A percentile compares a stretch with the other conserved stretches of the same genome.
Conservation (phyloP, 2,329 filamentous ascomycete genomes). For the Aureobasidium leucospermi region DNA sequence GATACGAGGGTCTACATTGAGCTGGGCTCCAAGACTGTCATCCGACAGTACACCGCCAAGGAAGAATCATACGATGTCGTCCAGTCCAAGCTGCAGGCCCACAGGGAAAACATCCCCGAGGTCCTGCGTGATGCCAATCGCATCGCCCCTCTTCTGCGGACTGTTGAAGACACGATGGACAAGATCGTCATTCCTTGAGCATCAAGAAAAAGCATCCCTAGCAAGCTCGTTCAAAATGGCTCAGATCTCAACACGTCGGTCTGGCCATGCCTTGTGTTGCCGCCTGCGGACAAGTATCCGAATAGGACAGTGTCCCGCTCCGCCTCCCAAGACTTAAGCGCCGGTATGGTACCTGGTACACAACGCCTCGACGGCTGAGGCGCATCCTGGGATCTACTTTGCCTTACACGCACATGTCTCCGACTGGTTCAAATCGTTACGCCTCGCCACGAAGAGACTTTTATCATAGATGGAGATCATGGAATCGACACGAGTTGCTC, state of each 20-base stretch:
- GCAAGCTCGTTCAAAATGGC: not conserved
- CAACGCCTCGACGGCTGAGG: slow-evolving; percentile 1
- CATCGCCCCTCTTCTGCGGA: slow-evolving; percentile 59
- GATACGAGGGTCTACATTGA: slow-evolving; percentile 92
- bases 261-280: not conserved
- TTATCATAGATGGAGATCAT: not conserved
- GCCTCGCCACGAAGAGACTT: not conserved
- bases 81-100: slow-evolving; percentile 48
- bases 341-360: not conserved
- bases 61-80: slow-evolving; percentile 75
- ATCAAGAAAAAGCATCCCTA: not conserved
- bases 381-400: not conserved
- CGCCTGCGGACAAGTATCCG: not conserved
- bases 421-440: not conserved
- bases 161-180: slow-evolving; percentile 64
- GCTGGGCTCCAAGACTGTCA: slow-evolving; percentile 69
- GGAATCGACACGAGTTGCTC: not conserved
- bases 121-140: slow-evolving; percentile 74
- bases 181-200: slow-evolving; percentile 9
- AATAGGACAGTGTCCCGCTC: not conserved
- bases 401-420: not conserved
- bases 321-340: not conserved
- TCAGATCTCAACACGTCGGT: not conserved
- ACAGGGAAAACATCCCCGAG: slow-evolving; percentile 66
- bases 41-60: slow-evolving; percentile 83